These are phyloP conservation scores for Elongisporangium anandrum DNA, from an alignment of 352 stramenopile genomes.

Conservation along the genomic window DNA sequence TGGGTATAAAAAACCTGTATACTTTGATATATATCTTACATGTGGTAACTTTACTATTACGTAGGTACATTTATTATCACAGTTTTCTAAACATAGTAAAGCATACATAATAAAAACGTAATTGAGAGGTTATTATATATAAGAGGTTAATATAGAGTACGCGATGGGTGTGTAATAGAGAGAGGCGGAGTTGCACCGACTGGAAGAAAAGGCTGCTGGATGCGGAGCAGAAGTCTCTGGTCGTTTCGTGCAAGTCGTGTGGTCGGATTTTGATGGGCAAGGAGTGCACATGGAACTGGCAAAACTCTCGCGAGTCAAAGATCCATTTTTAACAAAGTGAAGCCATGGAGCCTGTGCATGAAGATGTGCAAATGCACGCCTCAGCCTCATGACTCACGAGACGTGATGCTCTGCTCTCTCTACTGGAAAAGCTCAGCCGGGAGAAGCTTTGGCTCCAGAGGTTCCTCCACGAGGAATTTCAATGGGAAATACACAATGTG, in stretches of 20 bases:
- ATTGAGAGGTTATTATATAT: background rate
- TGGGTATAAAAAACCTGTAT: background rate
- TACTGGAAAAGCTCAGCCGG: constrained; percentile 83
- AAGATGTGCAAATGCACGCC: background rate
- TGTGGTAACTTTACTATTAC: background rate
- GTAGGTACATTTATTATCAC: background rate
- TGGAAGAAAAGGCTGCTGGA: background rate
- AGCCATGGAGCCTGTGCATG: background rate
- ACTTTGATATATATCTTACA: background rate
- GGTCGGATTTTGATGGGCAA: background rate
- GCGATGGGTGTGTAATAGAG: constrained; percentile 1
- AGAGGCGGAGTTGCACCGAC: background rate
- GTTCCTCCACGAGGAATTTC: constrained; percentile 76
- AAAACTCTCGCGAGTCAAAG: background rate
- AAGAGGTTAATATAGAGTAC: background rate
- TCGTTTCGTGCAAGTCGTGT: background rate
- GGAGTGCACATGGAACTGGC: background rate
- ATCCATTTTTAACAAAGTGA: background rate
- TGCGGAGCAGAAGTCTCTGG: background rate
- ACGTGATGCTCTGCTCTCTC: constrained; percentile 2
- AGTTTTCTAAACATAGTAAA: background rate
- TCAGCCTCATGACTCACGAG: background rate
- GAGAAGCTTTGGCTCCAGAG: constrained; percentile 76
- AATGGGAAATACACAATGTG: constrained; percentile 87
- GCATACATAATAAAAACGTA: background rate